phyloP scores from a whole-genome alignment of 805 yeast species.

The Wickerhamiella lipophila region DNA sequence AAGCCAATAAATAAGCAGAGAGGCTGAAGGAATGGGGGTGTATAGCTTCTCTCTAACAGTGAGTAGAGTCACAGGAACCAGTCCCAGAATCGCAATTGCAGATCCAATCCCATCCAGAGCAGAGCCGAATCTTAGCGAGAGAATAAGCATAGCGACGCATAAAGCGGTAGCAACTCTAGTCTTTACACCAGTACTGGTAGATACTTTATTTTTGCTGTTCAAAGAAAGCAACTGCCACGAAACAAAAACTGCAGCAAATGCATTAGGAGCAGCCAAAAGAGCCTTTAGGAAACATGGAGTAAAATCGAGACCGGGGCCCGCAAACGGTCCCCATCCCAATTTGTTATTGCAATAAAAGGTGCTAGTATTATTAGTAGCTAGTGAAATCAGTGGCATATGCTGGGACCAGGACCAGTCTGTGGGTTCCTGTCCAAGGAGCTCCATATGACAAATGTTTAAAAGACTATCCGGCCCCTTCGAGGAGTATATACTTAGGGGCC shows the following conservation, averaged over 20 bases:
- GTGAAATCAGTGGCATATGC: conserved; percentile 1
- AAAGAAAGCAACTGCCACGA: not conserved
- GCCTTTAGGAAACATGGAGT: conserved; percentile 8
- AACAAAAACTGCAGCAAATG: not conserved
- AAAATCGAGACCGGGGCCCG: conserved; percentile 1
- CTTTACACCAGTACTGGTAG: not conserved
- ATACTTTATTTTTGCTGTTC: not conserved
- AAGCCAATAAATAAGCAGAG: conserved; percentile 66
- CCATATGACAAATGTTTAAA: not conserved
- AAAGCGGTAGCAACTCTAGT: not conserved
- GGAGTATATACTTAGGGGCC: too few relatives aligned
- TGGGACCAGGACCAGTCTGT: conserved; percentile 6
- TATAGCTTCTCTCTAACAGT: conserved; percentile 65
- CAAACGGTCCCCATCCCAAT: conserved; percentile 12
- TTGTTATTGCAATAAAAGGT: conserved; percentile 2
- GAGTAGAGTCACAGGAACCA: conserved; percentile 41
- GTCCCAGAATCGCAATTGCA: conserved; percentile 32
- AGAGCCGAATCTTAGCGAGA: not conserved
- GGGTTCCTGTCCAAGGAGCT: not conserved
- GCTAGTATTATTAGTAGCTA: not conserved
- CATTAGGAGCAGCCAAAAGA: not conserved
- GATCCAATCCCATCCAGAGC: conserved; percentile 29
- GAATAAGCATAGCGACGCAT: not conserved
- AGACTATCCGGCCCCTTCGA: too few relatives aligned
- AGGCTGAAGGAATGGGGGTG: conserved; percentile 50